These are phyloP conservation scores for Tricholoma sp. DNA, from an alignment of 768 basidiomycete species.

Conservation along the genomic window DNA sequence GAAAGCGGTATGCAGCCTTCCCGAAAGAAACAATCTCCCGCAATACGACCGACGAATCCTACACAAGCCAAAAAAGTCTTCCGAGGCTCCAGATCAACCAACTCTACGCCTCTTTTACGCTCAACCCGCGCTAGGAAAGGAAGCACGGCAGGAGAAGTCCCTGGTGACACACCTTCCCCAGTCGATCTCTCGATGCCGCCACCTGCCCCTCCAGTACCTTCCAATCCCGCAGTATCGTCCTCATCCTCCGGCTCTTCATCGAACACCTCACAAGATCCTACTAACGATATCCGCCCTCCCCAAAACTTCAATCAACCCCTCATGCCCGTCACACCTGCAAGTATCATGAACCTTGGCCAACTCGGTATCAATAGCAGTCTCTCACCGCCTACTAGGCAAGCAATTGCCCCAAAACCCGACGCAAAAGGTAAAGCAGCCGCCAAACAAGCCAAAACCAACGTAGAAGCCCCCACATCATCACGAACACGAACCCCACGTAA, in stretches of 20 bases:
- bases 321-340: conserved; percentile 85
- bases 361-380: conserved; percentile 46
- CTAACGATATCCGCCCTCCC: conserved; percentile 8
- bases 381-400: conserved; percentile 24
- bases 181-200: conserved; percentile 90
- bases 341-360: conserved; percentile 84
- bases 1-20: conserved; percentile 38
- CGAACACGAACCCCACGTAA: conserved; percentile 20
- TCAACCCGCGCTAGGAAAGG: conserved; percentile 39
- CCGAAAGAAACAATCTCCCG: conserved; percentile 53
- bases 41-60: conserved; percentile 33
- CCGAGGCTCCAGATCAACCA: conserved; percentile 47
- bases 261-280: conserved; percentile 2
- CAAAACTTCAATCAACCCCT: conserved; percentile 27
- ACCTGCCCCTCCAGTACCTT: conserved; percentile 46
- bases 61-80: conserved; percentile 17
- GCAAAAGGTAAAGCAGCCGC: conserved; percentile 24
- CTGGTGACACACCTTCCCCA: conserved; percentile 72
- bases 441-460: conserved; percentile 20
- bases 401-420: conserved; percentile 8
- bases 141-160: conserved; percentile 33
- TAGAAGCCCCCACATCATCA: conserved; percentile 12
- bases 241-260: conserved; percentile 9
- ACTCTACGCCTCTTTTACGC: conserved; percentile 53
- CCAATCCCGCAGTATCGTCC: not conserved